Conservation (phyloP, 1,139 yeast species). For the Yarrowia galli region DNA sequence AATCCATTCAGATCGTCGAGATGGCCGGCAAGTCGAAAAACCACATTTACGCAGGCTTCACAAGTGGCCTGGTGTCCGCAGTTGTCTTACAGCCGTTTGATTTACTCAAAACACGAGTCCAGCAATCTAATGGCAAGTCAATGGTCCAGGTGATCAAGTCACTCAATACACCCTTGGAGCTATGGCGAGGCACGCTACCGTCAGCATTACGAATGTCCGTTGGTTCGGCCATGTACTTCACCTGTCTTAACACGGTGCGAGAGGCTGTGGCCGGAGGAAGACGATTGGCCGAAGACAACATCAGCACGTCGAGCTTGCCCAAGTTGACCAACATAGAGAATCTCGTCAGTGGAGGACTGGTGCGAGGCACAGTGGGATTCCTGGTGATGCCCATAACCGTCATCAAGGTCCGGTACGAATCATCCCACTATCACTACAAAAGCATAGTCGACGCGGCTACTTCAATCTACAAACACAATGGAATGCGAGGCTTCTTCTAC, state of each 20-base stretch:
- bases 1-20: neutral
- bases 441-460: constrained; percentile 68
- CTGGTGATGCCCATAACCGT: constrained; percentile 98
- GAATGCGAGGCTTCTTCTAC: constrained; percentile 74
- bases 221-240: constrained; percentile 87
- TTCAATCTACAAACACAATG: constrained; percentile 62
- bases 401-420: constrained; percentile 86
- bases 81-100: constrained; percentile 88
- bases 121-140: constrained; percentile 64
- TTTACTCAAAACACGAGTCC: constrained; percentile 85
- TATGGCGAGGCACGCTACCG: constrained; percentile 95
- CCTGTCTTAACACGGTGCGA: constrained; percentile 71
- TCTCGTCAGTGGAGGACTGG: constrained; percentile 75
- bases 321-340: constrained; percentile 74
- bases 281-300: constrained; percentile 39
- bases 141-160: constrained; percentile 51
- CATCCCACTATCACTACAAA: constrained; percentile 69
- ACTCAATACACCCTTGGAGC: constrained; percentile 55
- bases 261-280: constrained; percentile 56
- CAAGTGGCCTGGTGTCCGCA: constrained; percentile 87
- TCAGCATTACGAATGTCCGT: constrained; percentile 88
- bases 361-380: constrained; percentile 83
- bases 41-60: constrained; percentile 82
- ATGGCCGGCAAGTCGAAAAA: constrained; percentile 24
- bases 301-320: constrained; percentile 61